A percentile compares a stretch with the other conserved stretches of the same genome.
Evolutionary conservation across 176 grass and related monocot genomes (phyloP).

Genomic region (Olyra latifolia): DNA sequence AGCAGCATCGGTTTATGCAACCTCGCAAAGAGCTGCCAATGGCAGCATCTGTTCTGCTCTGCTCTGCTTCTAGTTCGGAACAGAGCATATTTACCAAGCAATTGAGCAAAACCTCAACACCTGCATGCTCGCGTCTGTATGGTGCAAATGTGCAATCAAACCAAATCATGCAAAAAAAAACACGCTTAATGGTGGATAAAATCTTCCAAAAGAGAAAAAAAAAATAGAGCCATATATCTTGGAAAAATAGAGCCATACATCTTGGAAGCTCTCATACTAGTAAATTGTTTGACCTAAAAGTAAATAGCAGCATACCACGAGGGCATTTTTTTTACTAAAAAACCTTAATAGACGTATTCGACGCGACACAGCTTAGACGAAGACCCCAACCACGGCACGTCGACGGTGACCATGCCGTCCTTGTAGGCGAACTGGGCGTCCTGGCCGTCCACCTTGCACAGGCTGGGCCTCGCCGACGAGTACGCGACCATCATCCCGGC

Average conservation of each 20-base stretch:
- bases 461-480: conserved; percentile 56
- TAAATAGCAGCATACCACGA: neutral
- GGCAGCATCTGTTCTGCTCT: neutral
- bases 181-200: neutral
- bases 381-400: conserved; percentile 77
- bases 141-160: neutral
- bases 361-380: conserved; percentile 48
- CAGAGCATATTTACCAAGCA: neutral
- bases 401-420: conserved; percentile 51
- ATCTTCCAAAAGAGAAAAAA: neutral
- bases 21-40: neutral
- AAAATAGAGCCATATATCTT: neutral
- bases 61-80: neutral
- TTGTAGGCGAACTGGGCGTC: conserved; percentile 48
- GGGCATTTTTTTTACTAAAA: neutral
- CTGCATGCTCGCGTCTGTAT: too few relatives aligned
- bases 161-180: neutral
- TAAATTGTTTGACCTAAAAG: neutral
- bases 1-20: neutral
- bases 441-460: conserved; percentile 66
- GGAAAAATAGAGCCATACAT: neutral
- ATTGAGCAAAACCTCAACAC: too few relatives aligned
- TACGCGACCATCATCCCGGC: conserved; percentile 61
- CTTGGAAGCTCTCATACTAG: neutral
- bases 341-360: conserved; percentile 58